Evolutionary conservation across 306 rosid genomes (phyloP), one percentile per base, ranked within the genome.

Genomic region (Cucurbita pepo): DNA sequence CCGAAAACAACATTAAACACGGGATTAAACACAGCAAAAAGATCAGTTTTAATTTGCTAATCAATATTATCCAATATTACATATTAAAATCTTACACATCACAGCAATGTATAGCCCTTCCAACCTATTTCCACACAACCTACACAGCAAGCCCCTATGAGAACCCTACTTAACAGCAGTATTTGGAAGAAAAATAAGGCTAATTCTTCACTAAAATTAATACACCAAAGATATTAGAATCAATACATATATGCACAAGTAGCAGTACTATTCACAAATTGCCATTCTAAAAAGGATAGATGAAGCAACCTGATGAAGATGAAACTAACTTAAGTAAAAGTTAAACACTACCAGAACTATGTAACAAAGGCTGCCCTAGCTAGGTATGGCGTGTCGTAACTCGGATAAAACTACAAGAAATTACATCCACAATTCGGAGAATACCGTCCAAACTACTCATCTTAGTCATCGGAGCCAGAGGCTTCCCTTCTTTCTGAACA

Each of bases 391-490:
- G 18, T n/a, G 53, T 7, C 30, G 10, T 22, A 47, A 67, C 72
- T 47, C 4, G 56, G 22, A 22, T 4, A 48, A n/a, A 48, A 14
- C 54, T 25, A 25, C 73, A 48, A 12, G 16, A 12, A 66, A 45
- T 44, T 65, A 22, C 72, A 43, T 44, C 37, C 72, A 44, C 53
- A 10, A 65, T 12, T 8, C 12, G 18, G 19, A 44, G 71, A 78
- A 77, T 81, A 87, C 75, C 76, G 62, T 65, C 80, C 82, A 30
- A 81, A 96, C 10, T 79, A 82, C 85, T 89, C 92, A 19, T 89
- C 96, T 58, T 92, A 91, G 75, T 89, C 92, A 19, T 89, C 96
- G 55, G 96, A 91, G 75, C 96, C 83, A 18, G 90, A 82, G 70
- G 82, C 84, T 76, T 88, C 90, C 57, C 92, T 94, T 77, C 84